phyloP scores from a whole-genome alignment of 345 rosid genomes.

The Reutealis trisperma region DNA sequence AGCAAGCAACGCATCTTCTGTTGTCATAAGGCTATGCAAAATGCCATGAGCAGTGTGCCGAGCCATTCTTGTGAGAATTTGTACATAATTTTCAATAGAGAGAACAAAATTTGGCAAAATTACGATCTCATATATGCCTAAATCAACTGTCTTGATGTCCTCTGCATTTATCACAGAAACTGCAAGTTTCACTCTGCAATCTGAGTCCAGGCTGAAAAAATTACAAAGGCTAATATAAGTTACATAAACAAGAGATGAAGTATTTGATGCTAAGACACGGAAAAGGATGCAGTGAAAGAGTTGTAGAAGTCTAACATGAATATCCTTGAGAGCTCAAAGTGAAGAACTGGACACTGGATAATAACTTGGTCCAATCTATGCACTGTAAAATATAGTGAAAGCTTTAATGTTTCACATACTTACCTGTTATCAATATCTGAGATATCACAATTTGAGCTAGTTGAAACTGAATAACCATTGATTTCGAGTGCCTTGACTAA shows the following conservation, averaged over 20 bases:
- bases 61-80: slow-evolving; percentile 57
- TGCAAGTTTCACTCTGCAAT: slow-evolving; percentile 29
- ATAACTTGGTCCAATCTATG: background rate
- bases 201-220: slow-evolving; percentile 26
- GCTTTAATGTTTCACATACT: background rate
- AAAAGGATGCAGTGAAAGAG: background rate
- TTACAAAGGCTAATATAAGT: background rate
- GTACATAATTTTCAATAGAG: slow-evolving; percentile 32
- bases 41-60: slow-evolving; percentile 47
- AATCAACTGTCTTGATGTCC: slow-evolving; percentile 30
- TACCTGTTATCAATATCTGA: slow-evolving; percentile 42
- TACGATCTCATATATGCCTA: slow-evolving; percentile 46
- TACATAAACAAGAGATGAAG: background rate
- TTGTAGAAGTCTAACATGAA: background rate
- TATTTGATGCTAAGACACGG: no score
- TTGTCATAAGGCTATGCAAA: slow-evolving; percentile 48
- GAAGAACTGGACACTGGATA: background rate
- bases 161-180: slow-evolving; percentile 40
- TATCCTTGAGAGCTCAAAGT: background rate
- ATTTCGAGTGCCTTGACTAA: slow-evolving; percentile 41
- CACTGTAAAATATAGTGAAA: background rate
- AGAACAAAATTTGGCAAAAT: slow-evolving; percentile 47
- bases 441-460: slow-evolving; percentile 17
- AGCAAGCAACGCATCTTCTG: slow-evolving; percentile 38
- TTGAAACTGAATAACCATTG: slow-evolving; percentile 40